These are phyloP conservation scores for Potentilla sterilis DNA, from an alignment of 306 rosid genomes.

Conservation along the genomic window DNA sequence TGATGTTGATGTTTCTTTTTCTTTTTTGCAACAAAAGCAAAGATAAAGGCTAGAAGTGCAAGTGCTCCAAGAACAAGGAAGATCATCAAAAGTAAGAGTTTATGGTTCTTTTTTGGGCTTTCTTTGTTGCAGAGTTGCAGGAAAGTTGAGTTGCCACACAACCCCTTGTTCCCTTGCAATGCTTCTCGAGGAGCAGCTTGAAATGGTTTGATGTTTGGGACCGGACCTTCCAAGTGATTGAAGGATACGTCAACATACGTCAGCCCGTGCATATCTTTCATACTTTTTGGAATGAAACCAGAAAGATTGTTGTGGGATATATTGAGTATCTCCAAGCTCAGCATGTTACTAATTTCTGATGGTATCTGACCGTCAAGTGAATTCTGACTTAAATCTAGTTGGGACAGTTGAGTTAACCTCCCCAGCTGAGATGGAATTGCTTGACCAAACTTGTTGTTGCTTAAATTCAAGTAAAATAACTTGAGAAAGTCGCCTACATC, in stretches of 20 bases:
- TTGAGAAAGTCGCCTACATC: neutral
- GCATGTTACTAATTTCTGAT: neutral
- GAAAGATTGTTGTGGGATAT: constrained; percentile 11
- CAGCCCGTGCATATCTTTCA: neutral
- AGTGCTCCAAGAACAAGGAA: neutral
- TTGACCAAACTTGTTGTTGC: neutral
- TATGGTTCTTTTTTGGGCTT: neutral
- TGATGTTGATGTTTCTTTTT: neutral
- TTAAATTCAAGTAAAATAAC: neutral
- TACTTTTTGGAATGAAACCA: neutral
- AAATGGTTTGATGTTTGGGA: neutral
- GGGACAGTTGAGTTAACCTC: neutral
- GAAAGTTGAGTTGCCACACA: neutral
- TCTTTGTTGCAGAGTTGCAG: neutral
- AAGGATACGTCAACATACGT: neutral
- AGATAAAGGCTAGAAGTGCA: neutral
- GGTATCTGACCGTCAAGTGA: neutral
- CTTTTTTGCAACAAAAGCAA: neutral
- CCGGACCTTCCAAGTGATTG: constrained; percentile 4
- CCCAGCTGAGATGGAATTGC: neutral
- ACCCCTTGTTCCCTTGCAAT: neutral
- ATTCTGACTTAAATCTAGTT: neutral
- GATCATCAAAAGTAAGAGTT: neutral
- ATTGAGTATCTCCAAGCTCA: neutral
- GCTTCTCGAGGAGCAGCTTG: neutral